Percentiles rank a stretch among this genome's conserved stretches.
Conservation (phyloP, 73 alveolate species). For the Stentor roeselii region DNA sequence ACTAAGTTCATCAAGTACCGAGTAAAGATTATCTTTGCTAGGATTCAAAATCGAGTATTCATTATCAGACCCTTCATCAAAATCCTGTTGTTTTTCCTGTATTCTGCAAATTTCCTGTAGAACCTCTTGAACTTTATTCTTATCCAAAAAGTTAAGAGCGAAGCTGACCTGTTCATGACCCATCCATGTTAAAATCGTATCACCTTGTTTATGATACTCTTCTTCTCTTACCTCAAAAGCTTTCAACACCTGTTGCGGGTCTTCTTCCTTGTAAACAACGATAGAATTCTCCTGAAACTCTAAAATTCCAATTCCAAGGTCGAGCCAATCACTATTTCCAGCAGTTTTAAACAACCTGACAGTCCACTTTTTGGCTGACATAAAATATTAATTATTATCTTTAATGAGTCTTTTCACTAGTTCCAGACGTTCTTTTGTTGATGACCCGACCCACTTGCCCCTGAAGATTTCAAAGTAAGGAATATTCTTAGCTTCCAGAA, state of each 20-base stretch:
- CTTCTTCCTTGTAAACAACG: not conserved
- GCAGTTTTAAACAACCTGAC: constrained; percentile 56
- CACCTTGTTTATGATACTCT: constrained; percentile 30
- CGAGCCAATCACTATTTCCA: constrained; percentile 60
- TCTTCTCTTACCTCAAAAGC: constrained; percentile 36
- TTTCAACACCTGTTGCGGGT: constrained; percentile 5
- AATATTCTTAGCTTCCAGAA: not conserved
- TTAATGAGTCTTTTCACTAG: no score
- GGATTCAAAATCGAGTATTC: not conserved
- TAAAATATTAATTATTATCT: no score
- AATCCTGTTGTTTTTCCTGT: not conserved
- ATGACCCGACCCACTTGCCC: not conserved
- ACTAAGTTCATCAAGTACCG: not conserved
- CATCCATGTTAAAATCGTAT: constrained; percentile 62
- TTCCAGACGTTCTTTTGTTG: not conserved
- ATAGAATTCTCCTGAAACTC: constrained; percentile 31
- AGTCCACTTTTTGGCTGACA: constrained; percentile 44
- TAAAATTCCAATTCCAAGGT: constrained; percentile 59
- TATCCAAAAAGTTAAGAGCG: not conserved
- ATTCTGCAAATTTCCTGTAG: not conserved
- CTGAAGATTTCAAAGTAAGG: not conserved
- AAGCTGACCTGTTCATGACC: constrained; percentile 34
- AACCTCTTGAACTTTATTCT: not conserved
- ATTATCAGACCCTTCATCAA: not conserved
- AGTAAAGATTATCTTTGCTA: no score